These are phyloP conservation scores for Aspergillus fumigatiaffinis DNA, from an alignment of 2,329 filamentous ascomycete species.

Conservation along the genomic window DNA sequence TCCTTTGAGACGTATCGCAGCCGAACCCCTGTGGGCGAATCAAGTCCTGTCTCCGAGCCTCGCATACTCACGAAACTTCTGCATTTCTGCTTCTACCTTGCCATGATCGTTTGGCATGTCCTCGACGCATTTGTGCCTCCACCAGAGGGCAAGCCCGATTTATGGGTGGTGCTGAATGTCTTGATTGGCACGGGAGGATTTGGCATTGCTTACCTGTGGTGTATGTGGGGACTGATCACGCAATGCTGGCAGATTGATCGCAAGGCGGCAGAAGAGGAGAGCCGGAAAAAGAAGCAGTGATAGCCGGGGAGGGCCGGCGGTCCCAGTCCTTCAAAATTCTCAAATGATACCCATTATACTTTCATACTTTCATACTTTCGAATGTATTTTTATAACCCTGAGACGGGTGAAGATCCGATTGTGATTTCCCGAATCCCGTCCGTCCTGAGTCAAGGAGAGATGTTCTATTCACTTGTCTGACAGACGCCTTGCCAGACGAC, in stretches of 20 bases:
- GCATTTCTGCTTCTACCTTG: conserved; percentile 71
- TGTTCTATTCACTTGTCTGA: not conserved
- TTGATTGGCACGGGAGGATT: conserved; percentile 83
- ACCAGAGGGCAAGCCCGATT: conserved; percentile 75
- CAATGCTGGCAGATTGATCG: conserved; percentile 27
- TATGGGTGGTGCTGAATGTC: conserved; percentile 92
- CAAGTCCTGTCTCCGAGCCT: conserved; percentile 43
- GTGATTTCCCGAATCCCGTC: not conserved
- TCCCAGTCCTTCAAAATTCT: no score
- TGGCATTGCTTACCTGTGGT: conserved; percentile 86
- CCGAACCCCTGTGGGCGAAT: conserved; percentile 32
- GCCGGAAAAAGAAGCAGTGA: conserved; percentile 34
- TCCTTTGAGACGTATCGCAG: conserved; percentile 65
- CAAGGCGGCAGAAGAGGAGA: conserved; percentile 21
- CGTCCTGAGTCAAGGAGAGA: not conserved
- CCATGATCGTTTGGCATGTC: conserved; percentile 78
- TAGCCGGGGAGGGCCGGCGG: no score
- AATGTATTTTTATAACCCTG: not conserved
- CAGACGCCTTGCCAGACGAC: not conserved
- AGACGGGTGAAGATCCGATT: not conserved
- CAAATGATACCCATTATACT: conserved; percentile 25
- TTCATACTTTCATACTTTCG: not conserved
- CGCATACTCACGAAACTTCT: conserved; percentile 62
- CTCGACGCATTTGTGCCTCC: conserved; percentile 65
- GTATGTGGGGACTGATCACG: conserved; percentile 60